Percentiles rank a stretch among this genome's conserved stretches.
Conservation (phyloP, 2,329 filamentous ascomycete species). For the Sporothrix brasiliensis region DNA sequence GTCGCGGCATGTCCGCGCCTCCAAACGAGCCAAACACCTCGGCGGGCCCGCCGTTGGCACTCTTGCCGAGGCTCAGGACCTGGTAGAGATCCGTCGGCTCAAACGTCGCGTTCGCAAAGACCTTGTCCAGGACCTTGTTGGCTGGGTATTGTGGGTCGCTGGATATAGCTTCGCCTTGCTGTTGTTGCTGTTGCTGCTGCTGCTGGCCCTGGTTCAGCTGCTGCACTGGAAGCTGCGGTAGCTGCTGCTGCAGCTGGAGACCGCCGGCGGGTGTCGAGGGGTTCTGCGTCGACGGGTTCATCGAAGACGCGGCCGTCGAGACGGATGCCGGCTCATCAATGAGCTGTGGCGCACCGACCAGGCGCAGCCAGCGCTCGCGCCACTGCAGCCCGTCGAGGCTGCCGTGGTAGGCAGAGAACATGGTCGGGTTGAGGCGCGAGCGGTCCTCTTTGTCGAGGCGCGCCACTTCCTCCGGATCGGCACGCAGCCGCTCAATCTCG, state of each 20-base stretch:
- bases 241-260: constrained; percentile 28
- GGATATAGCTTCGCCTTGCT: constrained; percentile 3
- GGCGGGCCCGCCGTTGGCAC: constrained; percentile 21
- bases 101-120: constrained; percentile 47
- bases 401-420: constrained; percentile 54
- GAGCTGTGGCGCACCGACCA: constrained; percentile 46
- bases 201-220: constrained; percentile 24
- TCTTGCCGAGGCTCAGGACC: constrained; percentile 35
- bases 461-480: constrained; percentile 53
- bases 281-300: constrained; percentile 2
- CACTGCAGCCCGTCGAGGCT: constrained; percentile 52
- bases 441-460: constrained; percentile 55
- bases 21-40: constrained; percentile 31
- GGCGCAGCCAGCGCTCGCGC: constrained; percentile 56
- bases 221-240: not conserved
- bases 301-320: constrained; percentile 13
- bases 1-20: constrained; percentile 35
- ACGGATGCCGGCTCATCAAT: constrained; percentile 27
- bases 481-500: constrained; percentile 54
- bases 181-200: constrained; percentile 21
- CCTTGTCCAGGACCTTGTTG: constrained; percentile 43
- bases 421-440: constrained; percentile 48
- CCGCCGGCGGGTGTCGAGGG: constrained; percentile 13
- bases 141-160: constrained; percentile 29
- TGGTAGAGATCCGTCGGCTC: constrained; percentile 45